Percentiles rank a stretch among this genome's conserved stretches.
Conservation (phyloP, 1,284 basidiomycete species). For the Fomitiporia mediterranea region DNA sequence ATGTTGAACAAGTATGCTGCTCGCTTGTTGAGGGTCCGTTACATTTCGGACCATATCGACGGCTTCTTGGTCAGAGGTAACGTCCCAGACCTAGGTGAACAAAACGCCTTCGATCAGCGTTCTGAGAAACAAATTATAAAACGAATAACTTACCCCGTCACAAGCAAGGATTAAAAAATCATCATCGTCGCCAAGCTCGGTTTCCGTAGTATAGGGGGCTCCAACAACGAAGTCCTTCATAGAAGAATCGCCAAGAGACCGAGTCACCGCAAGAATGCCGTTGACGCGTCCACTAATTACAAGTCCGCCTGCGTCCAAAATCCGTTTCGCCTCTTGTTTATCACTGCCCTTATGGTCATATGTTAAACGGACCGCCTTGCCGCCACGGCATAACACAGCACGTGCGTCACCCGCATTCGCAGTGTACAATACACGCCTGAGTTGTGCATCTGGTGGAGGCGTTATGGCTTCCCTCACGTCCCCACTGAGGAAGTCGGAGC, state of each 20-base stretch:
- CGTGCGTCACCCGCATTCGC: slow-evolving; percentile 96
- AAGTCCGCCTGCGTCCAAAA: slow-evolving; percentile 96
- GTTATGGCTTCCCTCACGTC: slow-evolving; percentile 33
- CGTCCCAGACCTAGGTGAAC: slow-evolving; percentile 88
- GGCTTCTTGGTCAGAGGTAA: slow-evolving; percentile 88
- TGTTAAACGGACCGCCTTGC: slow-evolving; percentile 89
- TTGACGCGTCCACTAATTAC: slow-evolving; percentile 99
- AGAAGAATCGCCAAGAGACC: slow-evolving; percentile 92
- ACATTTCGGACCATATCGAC: slow-evolving; percentile 79
- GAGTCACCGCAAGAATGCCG: slow-evolving; percentile 92
- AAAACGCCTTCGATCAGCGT: not conserved
- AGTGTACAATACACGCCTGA: slow-evolving; percentile 83
- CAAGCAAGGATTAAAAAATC: slow-evolving; percentile 96
- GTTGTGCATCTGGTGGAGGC: slow-evolving; percentile 40
- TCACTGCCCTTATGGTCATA: slow-evolving; percentile 99
- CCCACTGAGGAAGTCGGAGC: slow-evolving; percentile 28
- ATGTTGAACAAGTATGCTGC: slow-evolving; percentile 74
- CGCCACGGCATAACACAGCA: slow-evolving; percentile 84
- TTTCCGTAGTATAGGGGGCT: slow-evolving; percentile 97
- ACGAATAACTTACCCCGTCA: slow-evolving; percentile 75
- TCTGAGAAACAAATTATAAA: not conserved
- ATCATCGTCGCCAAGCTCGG: slow-evolving; percentile 84
- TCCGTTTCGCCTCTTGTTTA: slow-evolving; percentile 94
- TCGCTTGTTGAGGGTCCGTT: slow-evolving; percentile 81
- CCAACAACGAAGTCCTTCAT: slow-evolving; percentile 99